Evolutionary conservation across 1,139 yeast genomes (phyloP), one percentile per base, ranked within the genome.

Genomic region (Meyerozyma smithsonii): DNA sequence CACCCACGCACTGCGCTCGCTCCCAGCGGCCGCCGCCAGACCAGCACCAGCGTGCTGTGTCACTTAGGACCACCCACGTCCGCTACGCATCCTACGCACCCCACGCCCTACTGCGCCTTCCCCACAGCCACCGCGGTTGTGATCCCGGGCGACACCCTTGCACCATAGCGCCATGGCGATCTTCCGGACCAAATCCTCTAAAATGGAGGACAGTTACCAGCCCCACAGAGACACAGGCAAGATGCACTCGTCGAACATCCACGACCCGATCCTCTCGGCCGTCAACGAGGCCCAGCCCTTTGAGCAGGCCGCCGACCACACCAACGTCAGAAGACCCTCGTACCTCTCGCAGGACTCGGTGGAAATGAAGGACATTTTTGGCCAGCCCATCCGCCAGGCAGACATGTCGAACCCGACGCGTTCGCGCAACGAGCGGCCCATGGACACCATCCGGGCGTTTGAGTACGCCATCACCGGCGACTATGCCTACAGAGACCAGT

Each of bases 271-370:
- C 44, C 69, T 92, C 46, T 74, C 83, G 25, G 97, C 97, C 5
- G 95, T 92, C 39, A 89, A 84, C 56, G 97, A 90, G 62, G 92
- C 85, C 14, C 97, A 92, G 67, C 98, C 98, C 8, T 92, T 88
- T 59, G 96, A 92, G 62, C 86, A 84, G 56, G 83, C 84, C 12
- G 74, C 64, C n/a, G 59, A 61, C 45, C 58, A 58, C 42, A 48
- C 46, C 35, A 34, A 43, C 21, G 59, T 56, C 37, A 46, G 61
- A 38, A 48, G 57, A 26, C 54, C 54, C 24, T 49, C 55, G 37
- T 57, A 57, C 46, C 47, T 58, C 39, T 52, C 58, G 8, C 53
- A 53, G 32, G 60, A 54, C 24, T 47, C 54, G 36, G 58, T 59
- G 36, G 74, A 75, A 23, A 61, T 82, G 54, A 79, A 79, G 51